Percentiles rank a stretch among this genome's conserved stretches.
Evolutionary conservation across 371 early-diverging fungal species (phyloP).

Genomic region (Rhizopus delemar): DNA sequence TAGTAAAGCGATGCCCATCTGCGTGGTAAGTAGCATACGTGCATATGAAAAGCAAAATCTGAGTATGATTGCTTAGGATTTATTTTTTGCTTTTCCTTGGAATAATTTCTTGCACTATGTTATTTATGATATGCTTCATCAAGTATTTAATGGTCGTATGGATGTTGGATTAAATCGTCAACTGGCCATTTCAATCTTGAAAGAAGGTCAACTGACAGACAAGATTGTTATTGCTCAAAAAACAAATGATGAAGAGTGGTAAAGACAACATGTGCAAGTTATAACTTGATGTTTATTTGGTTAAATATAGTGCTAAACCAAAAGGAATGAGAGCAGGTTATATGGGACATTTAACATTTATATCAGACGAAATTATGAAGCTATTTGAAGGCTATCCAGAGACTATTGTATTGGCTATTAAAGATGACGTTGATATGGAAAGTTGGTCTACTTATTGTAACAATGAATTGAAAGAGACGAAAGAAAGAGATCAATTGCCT

Average conservation of each 20-base stretch:
- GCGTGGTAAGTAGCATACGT: slow-evolving; percentile 33
- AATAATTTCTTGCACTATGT: slow-evolving; percentile 95
- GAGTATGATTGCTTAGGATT: slow-evolving; percentile 40
- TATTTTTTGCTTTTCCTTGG: slow-evolving; percentile 89
- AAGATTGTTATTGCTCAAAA: slow-evolving; percentile 76
- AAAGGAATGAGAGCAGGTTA: slow-evolving; percentile 88
- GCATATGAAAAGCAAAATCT: not conserved
- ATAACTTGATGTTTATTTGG: not conserved
- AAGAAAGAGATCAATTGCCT: slow-evolving; percentile 82
- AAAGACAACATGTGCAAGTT: not conserved
- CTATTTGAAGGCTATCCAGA: slow-evolving; percentile 70
- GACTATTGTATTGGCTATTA: slow-evolving; percentile 53
- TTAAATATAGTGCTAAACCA: slow-evolving; percentile 55
- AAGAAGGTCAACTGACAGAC: slow-evolving; percentile 76
- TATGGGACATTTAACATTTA: slow-evolving; percentile 95
- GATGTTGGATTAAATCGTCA: slow-evolving; percentile 60
- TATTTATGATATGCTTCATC: slow-evolving; percentile 93
- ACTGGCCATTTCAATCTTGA: slow-evolving; percentile 75
- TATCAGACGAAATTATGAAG: slow-evolving; percentile 91
- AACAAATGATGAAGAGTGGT: slow-evolving; percentile 38
- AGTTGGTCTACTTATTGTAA: slow-evolving; percentile 88
- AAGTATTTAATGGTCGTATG: slow-evolving; percentile 84
- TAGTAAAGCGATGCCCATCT: slow-evolving; percentile 59
- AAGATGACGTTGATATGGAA: slow-evolving; percentile 68
- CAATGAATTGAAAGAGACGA: slow-evolving; percentile 76